Percentiles rank a stretch among this genome's conserved stretches.
These are phyloP conservation scores for Prunus mume DNA, from an alignment of 306 rosid species.

Conservation along the genomic window DNA sequence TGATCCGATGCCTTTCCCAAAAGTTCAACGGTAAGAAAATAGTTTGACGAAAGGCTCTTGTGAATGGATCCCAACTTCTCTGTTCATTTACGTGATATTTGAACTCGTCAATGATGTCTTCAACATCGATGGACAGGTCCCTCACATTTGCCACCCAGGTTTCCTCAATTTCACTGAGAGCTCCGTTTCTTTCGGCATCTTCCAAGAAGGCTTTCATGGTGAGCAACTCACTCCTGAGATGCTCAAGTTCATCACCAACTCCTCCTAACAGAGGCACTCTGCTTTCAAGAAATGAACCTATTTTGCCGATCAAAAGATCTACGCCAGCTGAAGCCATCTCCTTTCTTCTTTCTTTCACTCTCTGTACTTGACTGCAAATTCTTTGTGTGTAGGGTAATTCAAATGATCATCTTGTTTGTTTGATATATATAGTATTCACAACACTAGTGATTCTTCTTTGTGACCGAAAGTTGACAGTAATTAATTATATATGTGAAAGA, in stretches of 20 bases:
- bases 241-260: neutral
- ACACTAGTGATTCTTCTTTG: too few relatives aligned
- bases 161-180: neutral
- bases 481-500: too few relatives aligned
- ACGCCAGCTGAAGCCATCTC: neutral
- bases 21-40: neutral
- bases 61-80: neutral
- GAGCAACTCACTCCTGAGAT: neutral
- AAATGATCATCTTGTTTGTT: too few relatives aligned
- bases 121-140: slow-evolving; percentile 1
- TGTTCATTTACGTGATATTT: neutral
- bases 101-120: slow-evolving; percentile 16
- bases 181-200: neutral
- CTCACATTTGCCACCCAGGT: slow-evolving; percentile 13
- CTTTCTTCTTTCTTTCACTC: neutral
- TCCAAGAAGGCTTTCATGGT: slow-evolving; percentile 13
- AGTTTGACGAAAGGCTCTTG: neutral
- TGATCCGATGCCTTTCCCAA: slow-evolving; percentile 1
- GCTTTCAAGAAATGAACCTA: neutral
- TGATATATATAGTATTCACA: too few relatives aligned
- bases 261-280: neutral
- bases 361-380: neutral
- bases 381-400: too few relatives aligned
- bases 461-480: too few relatives aligned
- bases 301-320: neutral